A percentile compares a stretch with the other conserved stretches of the same genome.
Conservation (phyloP, 1,284 basidiomycete species). For the Rhodotorula mucilaginosa region DNA sequence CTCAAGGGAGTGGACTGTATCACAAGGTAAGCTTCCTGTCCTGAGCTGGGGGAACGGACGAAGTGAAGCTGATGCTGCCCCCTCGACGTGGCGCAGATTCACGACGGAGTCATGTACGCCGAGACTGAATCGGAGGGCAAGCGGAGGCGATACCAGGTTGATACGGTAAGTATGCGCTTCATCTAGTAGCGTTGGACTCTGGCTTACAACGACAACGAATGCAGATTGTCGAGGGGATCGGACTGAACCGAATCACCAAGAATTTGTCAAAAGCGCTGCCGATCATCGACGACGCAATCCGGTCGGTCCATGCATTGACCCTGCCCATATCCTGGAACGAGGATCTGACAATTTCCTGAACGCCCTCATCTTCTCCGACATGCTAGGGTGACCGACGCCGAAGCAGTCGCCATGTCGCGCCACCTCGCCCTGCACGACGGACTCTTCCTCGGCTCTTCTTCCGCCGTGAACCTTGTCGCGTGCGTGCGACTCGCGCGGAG, state of each 20-base stretch:
- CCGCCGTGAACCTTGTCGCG: constrained; percentile 91
- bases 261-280: constrained; percentile 79
- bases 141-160: constrained; percentile 85
- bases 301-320: constrained; percentile 53
- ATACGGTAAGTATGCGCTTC: constrained; percentile 59
- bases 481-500: constrained; percentile 73
- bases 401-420: constrained; percentile 88
- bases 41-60: too few species aligned
- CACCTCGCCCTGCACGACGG: constrained; percentile 86
- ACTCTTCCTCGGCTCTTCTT: constrained; percentile 91
- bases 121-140: constrained; percentile 88
- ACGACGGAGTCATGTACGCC: constrained; percentile 92
- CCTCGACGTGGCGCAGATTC: constrained; percentile 57
- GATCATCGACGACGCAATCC: constrained; percentile 80
- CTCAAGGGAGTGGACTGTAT: constrained; percentile 89
- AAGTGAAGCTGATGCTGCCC: constrained; percentile 13
- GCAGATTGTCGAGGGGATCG: constrained; percentile 61
- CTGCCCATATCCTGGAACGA: not conserved
- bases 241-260: constrained; percentile 77
- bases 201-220: too few species aligned
- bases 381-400: constrained; percentile 74
- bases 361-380: not conserved
- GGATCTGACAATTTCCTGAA: not conserved
- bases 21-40: constrained; percentile 66
- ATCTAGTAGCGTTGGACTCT: not conserved